Conservation (phyloP, 257 asterid genomes). For the Paulownia fortunei region DNA sequence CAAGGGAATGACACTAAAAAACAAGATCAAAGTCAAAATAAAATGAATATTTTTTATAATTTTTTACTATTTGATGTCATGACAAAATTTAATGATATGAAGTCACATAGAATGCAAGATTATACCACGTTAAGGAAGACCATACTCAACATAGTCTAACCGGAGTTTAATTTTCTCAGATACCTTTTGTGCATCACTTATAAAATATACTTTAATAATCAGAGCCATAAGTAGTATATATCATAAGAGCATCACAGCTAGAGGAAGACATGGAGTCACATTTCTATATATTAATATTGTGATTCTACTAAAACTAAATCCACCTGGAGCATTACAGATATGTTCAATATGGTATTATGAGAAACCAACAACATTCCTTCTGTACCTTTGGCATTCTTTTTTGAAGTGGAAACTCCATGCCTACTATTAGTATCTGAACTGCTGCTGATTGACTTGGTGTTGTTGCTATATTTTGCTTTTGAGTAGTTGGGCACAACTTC, state of each 20-base stretch:
- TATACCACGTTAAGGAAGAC: not conserved
- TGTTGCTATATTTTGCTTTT: slow-evolving; percentile 25
- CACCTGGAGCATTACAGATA: not conserved
- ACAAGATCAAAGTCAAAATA: not conserved
- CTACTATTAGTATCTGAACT: slow-evolving; percentile 31
- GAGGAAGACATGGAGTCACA: not conserved
- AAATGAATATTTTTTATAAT: not conserved
- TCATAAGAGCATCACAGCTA: too few relatives aligned
- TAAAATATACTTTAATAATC: not conserved
- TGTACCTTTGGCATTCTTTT: slow-evolving; percentile 46
- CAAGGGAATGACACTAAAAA: not conserved
- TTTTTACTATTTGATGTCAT: not conserved
- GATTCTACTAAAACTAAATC: not conserved
- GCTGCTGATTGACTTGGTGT: slow-evolving; percentile 27
- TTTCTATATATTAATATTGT: not conserved
- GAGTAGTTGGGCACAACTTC: slow-evolving; percentile 32
- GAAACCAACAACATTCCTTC: not conserved
- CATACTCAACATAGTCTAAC: too few relatives aligned
- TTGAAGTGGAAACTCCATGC: slow-evolving; percentile 30
- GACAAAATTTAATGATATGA: not conserved
- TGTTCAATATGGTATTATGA: not conserved
- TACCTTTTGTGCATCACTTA: not conserved
- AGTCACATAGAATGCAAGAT: not conserved
- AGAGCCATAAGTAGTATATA: not conserved
- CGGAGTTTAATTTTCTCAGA: not conserved